Percentiles rank a stretch among this genome's conserved stretches.
phyloP scores from a whole-genome alignment of 169 alveolate species.

The Eimeria acervulina region DNA sequence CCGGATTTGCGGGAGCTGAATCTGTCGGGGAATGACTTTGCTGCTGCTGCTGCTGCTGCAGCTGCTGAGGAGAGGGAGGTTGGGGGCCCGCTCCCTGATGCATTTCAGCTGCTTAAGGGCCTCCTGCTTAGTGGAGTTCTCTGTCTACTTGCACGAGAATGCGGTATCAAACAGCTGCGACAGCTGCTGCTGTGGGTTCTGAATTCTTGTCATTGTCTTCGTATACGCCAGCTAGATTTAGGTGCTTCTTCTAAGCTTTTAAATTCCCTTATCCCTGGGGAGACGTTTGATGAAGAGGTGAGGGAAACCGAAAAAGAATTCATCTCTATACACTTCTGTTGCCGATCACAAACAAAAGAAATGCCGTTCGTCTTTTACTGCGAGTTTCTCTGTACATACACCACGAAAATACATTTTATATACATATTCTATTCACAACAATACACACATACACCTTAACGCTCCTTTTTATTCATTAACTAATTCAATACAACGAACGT shows the following conservation, averaged over 20 bases:
- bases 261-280: conserved; percentile 49
- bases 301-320: background rate
- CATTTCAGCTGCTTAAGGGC: background rate
- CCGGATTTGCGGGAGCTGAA: conserved; percentile 64
- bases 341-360: too few relatives aligned
- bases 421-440: too few relatives aligned
- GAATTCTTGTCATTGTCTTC: conserved; percentile 62
- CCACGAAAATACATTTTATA: too few relatives aligned
- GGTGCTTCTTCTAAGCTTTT: conserved; percentile 27
- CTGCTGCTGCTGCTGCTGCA: background rate
- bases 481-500: too few relatives aligned
- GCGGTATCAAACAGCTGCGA: conserved; percentile 50
- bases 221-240: conserved; percentile 69
- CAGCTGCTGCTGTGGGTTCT: conserved; percentile 65
- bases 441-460: too few relatives aligned
- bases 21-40: conserved; percentile 65
- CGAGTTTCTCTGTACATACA: too few relatives aligned
- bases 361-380: too few relatives aligned
- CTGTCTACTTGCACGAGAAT: conserved; percentile 50
- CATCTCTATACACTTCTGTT: background rate
- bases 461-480: too few relatives aligned
- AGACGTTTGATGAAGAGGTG: conserved; percentile 40
- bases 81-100: background rate
- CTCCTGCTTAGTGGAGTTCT: conserved; percentile 45
- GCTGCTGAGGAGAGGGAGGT: background rate